Conservation (phyloP, 441 rosid species). For the Pelargonium citronellum region DNA sequence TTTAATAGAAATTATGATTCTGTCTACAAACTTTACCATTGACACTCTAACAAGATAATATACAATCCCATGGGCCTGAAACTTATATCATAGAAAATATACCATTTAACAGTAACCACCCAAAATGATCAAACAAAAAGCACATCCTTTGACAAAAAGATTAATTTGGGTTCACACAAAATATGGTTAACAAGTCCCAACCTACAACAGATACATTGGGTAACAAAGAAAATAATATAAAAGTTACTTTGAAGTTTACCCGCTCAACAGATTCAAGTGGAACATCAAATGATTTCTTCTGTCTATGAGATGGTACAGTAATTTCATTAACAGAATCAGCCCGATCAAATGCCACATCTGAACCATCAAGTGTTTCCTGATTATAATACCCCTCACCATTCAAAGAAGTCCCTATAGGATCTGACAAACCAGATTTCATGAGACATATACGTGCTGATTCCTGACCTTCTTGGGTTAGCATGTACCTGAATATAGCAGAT, state of each 20-base stretch:
- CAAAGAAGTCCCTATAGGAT: conserved; percentile 34
- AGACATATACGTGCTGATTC: conserved; percentile 72
- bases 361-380: conserved; percentile 21
- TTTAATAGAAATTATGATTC: neutral
- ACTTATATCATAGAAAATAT: neutral
- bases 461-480: conserved; percentile 75
- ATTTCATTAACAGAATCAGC: conserved; percentile 32
- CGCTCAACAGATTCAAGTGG: conserved; percentile 63
- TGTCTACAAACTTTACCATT: neutral
- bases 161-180: too few species aligned
- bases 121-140: too few species aligned
- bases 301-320: conserved; percentile 21
- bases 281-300: conserved; percentile 37
- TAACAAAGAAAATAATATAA: neutral
- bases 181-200: too few species aligned
- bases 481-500: conserved; percentile 48
- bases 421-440: conserved; percentile 54
- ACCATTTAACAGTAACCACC: neutral
- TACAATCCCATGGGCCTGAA: neutral
- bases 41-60: neutral
- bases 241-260: conserved; percentile 30
- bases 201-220: neutral
- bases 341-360: conserved; percentile 26
- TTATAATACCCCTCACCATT: conserved; percentile 33
- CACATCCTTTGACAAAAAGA: too few species aligned